Percentiles rank a stretch among this genome's conserved stretches.
These are phyloP conservation scores for Fusarium anguioides DNA, from an alignment of 2,329 filamentous ascomycete genomes.

Conservation along the genomic window DNA sequence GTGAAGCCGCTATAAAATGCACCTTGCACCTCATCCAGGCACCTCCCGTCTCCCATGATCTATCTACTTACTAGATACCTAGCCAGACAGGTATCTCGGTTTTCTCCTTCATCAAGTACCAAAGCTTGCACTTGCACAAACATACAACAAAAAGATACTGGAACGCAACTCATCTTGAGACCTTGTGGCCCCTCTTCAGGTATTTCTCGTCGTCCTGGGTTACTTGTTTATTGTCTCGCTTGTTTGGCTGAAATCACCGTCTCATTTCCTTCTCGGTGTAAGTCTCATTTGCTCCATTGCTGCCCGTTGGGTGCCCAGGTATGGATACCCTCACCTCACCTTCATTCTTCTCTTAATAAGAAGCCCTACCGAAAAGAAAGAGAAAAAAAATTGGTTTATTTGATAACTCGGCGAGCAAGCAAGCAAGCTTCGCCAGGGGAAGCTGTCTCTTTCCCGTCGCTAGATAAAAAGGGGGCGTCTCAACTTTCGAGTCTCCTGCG, in stretches of 20 bases:
- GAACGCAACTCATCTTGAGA: conserved; percentile 26
- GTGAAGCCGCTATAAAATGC: conserved; percentile 24
- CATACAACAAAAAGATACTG: conserved; percentile 24
- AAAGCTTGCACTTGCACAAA: conserved; percentile 5
- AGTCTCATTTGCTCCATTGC: conserved; percentile 40
- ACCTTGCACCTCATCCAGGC: neutral
- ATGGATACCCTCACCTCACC: conserved; percentile 34
- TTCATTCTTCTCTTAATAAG: neutral
- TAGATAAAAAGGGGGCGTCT: conserved; percentile 18
- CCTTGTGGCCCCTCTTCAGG: conserved; percentile 12
- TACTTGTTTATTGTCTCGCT: conserved; percentile 31
- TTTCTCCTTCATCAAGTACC: conserved; percentile 1
- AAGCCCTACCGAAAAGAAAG: conserved; percentile 17
- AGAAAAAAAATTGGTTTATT: conserved; percentile 4
- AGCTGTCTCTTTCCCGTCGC: conserved; percentile 1
- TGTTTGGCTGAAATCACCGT: conserved; percentile 32
- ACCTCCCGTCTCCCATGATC: neutral
- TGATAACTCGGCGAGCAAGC: no score
- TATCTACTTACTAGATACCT: neutral
- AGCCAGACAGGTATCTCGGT: conserved; percentile 17
- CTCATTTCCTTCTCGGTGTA: conserved; percentile 30
- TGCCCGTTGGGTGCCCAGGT: conserved; percentile 38
- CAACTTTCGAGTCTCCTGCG: conserved; percentile 19
- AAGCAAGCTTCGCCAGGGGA: conserved; percentile 6
- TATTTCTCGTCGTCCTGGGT: conserved; percentile 28